These are phyloP conservation scores for Diaporthe vexans DNA, from an alignment of 2,329 filamentous ascomycete species.

Conservation along the genomic window DNA sequence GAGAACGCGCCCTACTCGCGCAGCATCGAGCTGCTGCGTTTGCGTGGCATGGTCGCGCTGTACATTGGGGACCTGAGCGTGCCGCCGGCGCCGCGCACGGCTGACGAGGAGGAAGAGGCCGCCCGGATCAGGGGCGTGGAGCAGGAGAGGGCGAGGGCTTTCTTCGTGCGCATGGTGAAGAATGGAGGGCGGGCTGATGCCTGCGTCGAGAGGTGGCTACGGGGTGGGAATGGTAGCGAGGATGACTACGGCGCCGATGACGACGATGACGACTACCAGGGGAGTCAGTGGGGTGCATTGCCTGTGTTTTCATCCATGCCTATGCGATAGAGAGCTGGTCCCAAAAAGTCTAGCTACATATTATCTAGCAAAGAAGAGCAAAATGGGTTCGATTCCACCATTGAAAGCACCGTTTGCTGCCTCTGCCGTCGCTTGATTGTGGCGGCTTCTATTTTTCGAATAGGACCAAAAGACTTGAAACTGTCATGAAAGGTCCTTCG, in stretches of 20 bases:
- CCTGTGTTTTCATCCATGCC: slow-evolving; percentile 53
- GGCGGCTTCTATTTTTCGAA: background rate
- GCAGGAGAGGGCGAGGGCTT: slow-evolving; percentile 52
- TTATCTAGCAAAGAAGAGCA: background rate
- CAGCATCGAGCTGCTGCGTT: slow-evolving; percentile 74
- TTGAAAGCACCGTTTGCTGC: background rate
- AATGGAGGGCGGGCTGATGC: slow-evolving; percentile 51
- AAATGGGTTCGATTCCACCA: background rate
- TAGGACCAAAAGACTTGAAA: background rate
- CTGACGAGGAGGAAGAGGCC: slow-evolving; percentile 49
- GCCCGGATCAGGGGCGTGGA: slow-evolving; percentile 51
- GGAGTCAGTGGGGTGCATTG: slow-evolving; percentile 42
- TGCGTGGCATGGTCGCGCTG: slow-evolving; percentile 81
- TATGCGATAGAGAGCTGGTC: slow-evolving; percentile 38
- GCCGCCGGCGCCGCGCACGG: slow-evolving; percentile 52
- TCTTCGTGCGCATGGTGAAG: slow-evolving; percentile 56
- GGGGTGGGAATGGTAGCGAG: slow-evolving; percentile 42
- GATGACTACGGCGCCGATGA: slow-evolving; percentile 45
- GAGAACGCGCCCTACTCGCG: slow-evolving; percentile 78
- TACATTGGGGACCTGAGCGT: slow-evolving; percentile 80
- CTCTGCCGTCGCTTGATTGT: too few relatives aligned
- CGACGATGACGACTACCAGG: slow-evolving; percentile 46
- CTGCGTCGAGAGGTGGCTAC: slow-evolving; percentile 50
- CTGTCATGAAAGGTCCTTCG: background rate
- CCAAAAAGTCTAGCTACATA: background rate